These are phyloP conservation scores for Colletotrichum somersetense DNA, from an alignment of 2,329 filamentous ascomycete species.

Conservation along the genomic window DNA sequence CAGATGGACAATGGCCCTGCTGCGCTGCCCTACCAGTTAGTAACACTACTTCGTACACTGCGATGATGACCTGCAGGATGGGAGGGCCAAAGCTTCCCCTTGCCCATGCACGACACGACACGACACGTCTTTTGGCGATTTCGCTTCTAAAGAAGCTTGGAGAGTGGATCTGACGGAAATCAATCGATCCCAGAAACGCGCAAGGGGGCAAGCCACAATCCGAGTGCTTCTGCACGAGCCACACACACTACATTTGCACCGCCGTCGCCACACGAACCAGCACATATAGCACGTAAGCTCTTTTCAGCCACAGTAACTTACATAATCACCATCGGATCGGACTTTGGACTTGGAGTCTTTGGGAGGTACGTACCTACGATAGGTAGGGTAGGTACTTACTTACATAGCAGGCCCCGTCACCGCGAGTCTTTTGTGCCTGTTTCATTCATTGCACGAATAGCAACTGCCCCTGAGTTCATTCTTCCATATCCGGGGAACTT, in stretches of 20 bases:
- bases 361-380: background rate
- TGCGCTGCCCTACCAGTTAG: no score
- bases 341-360: background rate
- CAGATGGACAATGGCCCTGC: conserved; percentile 6
- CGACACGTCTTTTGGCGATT: background rate
- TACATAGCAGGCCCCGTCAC: background rate
- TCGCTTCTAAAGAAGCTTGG: background rate
- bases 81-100: conserved; percentile 11
- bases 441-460: background rate
- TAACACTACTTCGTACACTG: no score
- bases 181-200: background rate
- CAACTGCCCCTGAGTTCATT: background rate
- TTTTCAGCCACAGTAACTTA: background rate
- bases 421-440: background rate
- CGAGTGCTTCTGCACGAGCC: background rate
- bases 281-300: no score
- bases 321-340: background rate
- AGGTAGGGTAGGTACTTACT: background rate
- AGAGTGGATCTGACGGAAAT: conserved; percentile 3
- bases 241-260: background rate
- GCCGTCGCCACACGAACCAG: background rate
- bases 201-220: conserved; percentile 3
- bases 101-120: conserved; percentile 6
- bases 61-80: conserved; percentile 5
- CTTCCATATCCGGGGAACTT: no score